A percentile compares a stretch with the other conserved stretches of the same genome.
These are phyloP conservation scores for Aspergillus aculeatinus DNA, from an alignment of 2,329 filamentous ascomycete species.

Conservation along the genomic window DNA sequence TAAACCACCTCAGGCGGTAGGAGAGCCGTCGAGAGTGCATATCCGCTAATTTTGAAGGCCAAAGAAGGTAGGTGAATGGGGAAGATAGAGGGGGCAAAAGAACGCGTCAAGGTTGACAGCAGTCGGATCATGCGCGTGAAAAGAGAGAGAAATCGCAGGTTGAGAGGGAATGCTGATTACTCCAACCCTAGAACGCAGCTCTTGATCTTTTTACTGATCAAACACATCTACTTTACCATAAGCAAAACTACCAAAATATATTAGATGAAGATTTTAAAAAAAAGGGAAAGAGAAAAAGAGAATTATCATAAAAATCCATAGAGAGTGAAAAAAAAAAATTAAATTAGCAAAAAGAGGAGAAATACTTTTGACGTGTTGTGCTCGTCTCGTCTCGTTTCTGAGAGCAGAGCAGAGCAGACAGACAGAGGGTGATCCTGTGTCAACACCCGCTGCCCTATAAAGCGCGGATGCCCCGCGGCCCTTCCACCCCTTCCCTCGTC, in stretches of 20 bases:
- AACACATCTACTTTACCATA: constrained; percentile 8
- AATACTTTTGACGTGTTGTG: constrained; percentile 25
- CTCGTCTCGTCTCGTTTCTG: constrained; percentile 9
- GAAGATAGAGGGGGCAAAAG: neutral
- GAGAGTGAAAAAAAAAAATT: constrained; percentile 14
- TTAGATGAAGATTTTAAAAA: constrained; percentile 2
- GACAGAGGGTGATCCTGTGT: constrained; percentile 39
- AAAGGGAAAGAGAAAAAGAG: constrained; percentile 1
- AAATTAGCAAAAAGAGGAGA: constrained; percentile 15
- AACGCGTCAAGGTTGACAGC: constrained; percentile 9
- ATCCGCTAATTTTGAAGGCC: neutral
- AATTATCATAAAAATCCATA: constrained; percentile 6
- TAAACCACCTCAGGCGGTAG: neutral
- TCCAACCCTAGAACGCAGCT: constrained; percentile 1
- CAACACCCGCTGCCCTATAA: constrained; percentile 45
- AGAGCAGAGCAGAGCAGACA: constrained; percentile 4
- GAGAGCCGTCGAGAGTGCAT: neutral
- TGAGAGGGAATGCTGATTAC: constrained; percentile 5
- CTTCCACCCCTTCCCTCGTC: constrained; percentile 39
- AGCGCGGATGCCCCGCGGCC: constrained; percentile 43
- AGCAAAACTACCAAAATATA: constrained; percentile 7
- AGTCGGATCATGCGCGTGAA: constrained; percentile 12
- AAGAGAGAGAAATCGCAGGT: constrained; percentile 13
- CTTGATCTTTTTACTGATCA: constrained; percentile 3
- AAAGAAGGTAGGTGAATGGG: neutral